These are phyloP conservation scores for Tolypocladium sp. DNA, from an alignment of 2,329 filamentous ascomycete species.

Conservation along the genomic window DNA sequence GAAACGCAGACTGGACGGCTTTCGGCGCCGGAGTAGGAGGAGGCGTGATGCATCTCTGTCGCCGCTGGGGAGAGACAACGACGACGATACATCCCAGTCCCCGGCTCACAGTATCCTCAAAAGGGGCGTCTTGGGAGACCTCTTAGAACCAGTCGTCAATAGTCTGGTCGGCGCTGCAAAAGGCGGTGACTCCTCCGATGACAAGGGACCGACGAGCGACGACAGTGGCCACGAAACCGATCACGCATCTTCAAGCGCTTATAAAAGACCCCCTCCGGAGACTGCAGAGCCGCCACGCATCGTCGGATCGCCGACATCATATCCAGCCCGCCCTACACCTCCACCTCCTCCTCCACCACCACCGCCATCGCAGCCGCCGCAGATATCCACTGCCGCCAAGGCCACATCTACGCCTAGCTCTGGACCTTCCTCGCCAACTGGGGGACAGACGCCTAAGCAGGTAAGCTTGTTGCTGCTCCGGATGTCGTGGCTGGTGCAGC, in stretches of 20 bases:
- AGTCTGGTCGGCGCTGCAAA: neutral
- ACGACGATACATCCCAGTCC: neutral
- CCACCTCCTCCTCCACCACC: neutral
- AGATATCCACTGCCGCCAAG: neutral
- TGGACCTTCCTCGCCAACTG: neutral
- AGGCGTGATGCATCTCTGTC: neutral
- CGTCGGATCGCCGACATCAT: neutral
- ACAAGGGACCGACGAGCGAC: neutral
- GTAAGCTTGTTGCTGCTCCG: neutral
- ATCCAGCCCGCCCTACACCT: neutral
- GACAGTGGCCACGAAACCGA: neutral
- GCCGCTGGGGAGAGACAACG: neutral
- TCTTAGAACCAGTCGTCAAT: neutral
- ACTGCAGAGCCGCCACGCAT: neutral
- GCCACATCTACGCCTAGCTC: neutral
- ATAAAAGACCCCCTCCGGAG: neutral
- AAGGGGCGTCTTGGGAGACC: neutral
- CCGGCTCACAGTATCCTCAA: neutral
- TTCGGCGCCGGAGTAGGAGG: neutral
- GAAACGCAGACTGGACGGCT: neutral
- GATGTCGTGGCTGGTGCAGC: neutral
- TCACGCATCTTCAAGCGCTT: neutral
- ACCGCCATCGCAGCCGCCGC: neutral
- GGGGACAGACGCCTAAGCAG: neutral
- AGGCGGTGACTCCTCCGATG: neutral